phyloP scores from a whole-genome alignment of 139 green algal species.

The Coelastrella sp. region DNA sequence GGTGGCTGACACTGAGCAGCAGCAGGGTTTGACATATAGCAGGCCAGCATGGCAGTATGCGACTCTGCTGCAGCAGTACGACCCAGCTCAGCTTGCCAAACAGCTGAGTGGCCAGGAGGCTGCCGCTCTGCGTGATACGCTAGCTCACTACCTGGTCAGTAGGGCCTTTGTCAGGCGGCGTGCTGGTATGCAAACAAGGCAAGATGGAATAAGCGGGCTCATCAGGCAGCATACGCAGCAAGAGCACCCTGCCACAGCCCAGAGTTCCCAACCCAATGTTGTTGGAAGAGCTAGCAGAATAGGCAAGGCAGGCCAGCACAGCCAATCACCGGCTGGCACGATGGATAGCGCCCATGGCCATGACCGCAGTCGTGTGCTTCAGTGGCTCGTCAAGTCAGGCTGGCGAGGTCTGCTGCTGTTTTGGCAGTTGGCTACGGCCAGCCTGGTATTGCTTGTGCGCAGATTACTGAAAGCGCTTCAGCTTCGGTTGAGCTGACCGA shows the following conservation, averaged over 20 bases:
- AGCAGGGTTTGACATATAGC: no score
- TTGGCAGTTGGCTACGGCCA: neutral
- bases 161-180: neutral
- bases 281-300: no score
- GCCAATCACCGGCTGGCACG: no score
- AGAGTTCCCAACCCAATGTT: no score
- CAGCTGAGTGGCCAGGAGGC: slow-evolving; percentile 26
- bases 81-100: neutral
- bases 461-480: neutral
- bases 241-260: no score
- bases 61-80: neutral
- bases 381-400: neutral
- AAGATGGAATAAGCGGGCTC: no score
- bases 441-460: neutral
- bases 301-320: no score
- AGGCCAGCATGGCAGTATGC: neutral
- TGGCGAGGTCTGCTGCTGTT: slow-evolving; percentile 8
- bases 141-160: neutral
- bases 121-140: neutral
- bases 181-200: neutral
- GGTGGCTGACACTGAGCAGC: no score
- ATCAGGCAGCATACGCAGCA: no score
- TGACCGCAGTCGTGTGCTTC: no score
- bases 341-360: no score
- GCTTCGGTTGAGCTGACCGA: no score